Evolutionary conservation across 192 early-diverging fungal species (phyloP).

Genomic region (Backusella tarrabulga): DNA sequence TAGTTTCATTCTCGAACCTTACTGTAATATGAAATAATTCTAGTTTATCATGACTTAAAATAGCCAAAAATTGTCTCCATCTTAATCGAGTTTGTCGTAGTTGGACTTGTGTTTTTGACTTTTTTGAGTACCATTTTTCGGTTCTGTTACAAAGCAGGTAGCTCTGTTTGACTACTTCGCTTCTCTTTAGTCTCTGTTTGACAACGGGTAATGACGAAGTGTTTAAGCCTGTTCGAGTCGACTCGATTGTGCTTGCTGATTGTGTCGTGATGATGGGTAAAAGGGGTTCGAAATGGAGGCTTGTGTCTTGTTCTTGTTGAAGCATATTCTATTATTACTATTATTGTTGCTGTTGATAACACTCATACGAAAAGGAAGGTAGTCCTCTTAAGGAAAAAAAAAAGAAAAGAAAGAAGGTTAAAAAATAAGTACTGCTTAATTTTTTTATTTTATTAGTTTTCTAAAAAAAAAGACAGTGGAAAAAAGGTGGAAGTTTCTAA

Average conservation of each 20-base stretch:
- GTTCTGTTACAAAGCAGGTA: not conserved
- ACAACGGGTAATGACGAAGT: not conserved
- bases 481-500: not conserved
- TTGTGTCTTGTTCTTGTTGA: not conserved
- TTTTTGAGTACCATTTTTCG: constrained; percentile 1
- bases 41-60: not conserved
- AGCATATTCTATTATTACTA: not conserved
- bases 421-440: not conserved
- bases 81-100: constrained; percentile 5
- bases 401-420: not conserved
- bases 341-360: not conserved
- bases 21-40: constrained; percentile 15
- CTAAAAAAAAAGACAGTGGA: not conserved
- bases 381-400: not conserved
- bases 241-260: not conserved
- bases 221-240: not conserved
- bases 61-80: not conserved
- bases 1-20: not conserved
- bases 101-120: not conserved
- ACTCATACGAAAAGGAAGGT: not conserved
- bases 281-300: not conserved
- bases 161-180: not conserved
- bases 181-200: not conserved
- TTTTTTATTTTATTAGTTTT: not conserved
- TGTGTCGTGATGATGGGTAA: not conserved